These are phyloP conservation scores for Tolypocladium guangdongense DNA, from an alignment of 2,329 filamentous ascomycete genomes.

Conservation along the genomic window DNA sequence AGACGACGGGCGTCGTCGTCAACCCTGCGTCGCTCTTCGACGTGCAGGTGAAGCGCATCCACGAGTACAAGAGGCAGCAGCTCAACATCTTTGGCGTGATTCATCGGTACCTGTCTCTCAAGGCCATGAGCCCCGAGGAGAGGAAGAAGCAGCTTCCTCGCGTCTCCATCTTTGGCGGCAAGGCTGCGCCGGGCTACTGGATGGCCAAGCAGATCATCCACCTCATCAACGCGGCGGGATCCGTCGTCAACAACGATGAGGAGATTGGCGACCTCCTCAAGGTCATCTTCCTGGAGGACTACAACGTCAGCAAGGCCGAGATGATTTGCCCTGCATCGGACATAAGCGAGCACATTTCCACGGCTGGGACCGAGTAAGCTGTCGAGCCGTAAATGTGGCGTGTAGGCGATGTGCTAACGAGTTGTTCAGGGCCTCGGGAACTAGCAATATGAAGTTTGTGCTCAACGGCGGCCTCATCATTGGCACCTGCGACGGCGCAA, in stretches of 20 bases:
- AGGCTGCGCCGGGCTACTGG: slow-evolving; percentile 97
- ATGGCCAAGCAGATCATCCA: slow-evolving; percentile 99
- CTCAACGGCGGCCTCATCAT: slow-evolving; percentile 96
- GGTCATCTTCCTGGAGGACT: slow-evolving; percentile 94
- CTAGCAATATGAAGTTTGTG: slow-evolving; percentile 99
- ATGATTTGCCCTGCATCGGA: slow-evolving; percentile 92
- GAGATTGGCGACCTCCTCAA: slow-evolving; percentile 92
- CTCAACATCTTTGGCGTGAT: slow-evolving; percentile 99
- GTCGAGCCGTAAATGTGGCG: background rate
- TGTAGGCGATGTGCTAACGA: slow-evolving; percentile 3
- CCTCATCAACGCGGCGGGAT: slow-evolving; percentile 82
- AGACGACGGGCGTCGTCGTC: slow-evolving; percentile 66
- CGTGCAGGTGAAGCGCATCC: slow-evolving; percentile 96
- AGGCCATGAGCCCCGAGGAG: slow-evolving; percentile 72
- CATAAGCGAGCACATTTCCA: slow-evolving; percentile 97
- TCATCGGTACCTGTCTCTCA: slow-evolving; percentile 82
- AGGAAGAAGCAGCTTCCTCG: slow-evolving; percentile 78
- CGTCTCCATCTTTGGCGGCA: slow-evolving; percentile 94
- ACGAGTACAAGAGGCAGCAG: slow-evolving; percentile 98
- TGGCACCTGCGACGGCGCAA: slow-evolving; percentile 94
- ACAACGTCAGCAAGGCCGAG: slow-evolving; percentile 99
- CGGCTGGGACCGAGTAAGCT: slow-evolving; percentile 77
- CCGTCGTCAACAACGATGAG: slow-evolving; percentile 82
- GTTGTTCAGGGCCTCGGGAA: slow-evolving; percentile 52
- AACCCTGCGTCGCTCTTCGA: slow-evolving; percentile 87